These are phyloP conservation scores for Xylaria grammica DNA, from an alignment of 495 filamentous ascomycete species.

Conservation along the genomic window DNA sequence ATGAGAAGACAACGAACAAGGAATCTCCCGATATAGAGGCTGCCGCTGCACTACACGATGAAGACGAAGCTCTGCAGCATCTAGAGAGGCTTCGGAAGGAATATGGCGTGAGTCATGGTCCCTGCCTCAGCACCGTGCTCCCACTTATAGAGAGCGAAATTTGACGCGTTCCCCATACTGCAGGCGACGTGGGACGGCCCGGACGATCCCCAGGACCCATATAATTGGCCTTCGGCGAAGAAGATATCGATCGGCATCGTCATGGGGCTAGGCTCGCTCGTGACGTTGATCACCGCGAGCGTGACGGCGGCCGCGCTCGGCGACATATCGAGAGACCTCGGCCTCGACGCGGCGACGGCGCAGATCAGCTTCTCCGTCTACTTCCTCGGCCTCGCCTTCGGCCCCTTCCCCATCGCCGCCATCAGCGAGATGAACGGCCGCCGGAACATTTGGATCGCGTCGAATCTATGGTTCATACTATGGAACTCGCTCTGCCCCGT, in stretches of 20 bases:
- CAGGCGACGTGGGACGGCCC: constrained; percentile 60
- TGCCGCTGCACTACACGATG: not conserved
- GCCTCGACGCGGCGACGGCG: constrained; percentile 16
- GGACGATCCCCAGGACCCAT: constrained; percentile 62
- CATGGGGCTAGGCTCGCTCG: constrained; percentile 44
- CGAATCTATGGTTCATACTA: constrained; percentile 41
- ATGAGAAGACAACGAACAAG: not conserved
- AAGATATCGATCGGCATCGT: constrained; percentile 65
- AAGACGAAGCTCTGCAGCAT: not conserved
- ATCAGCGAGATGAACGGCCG: constrained; percentile 46
- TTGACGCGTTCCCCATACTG: not conserved
- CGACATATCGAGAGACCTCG: constrained; percentile 43
- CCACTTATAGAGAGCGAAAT: not conserved
- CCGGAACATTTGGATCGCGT: constrained; percentile 37
- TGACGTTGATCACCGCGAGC: constrained; percentile 38
- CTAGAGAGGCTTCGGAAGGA: constrained; percentile 4
- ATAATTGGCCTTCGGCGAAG: constrained; percentile 59
- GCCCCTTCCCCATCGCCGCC: constrained; percentile 48
- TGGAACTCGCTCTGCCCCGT: constrained; percentile 45
- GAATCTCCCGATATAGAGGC: not conserved
- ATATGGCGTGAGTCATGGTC: not conserved
- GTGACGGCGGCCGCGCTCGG: constrained; percentile 47
- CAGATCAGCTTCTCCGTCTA: constrained; percentile 57
- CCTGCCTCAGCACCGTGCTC: not conserved
- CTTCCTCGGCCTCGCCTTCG: constrained; percentile 56